These are phyloP conservation scores for Penicillium sp. DNA, from an alignment of 2,329 filamentous ascomycete genomes.

Conservation along the genomic window DNA sequence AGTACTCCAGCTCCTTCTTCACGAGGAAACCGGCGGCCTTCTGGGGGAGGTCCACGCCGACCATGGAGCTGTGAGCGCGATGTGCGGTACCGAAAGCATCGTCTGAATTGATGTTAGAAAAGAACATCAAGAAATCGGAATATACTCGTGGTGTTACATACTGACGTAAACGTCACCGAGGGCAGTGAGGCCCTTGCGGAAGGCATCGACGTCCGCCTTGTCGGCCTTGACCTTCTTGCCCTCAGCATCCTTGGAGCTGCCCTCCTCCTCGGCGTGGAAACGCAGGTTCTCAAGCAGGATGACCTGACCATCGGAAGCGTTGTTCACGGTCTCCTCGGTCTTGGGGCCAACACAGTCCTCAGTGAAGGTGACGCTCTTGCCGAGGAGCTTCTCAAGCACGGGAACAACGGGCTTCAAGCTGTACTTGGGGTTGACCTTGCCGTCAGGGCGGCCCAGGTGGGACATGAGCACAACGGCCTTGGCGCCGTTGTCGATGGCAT, in stretches of 20 bases:
- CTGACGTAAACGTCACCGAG: slow-evolving; percentile 96
- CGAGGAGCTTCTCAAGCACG: slow-evolving; percentile 86
- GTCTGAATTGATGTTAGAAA: slow-evolving; percentile 53
- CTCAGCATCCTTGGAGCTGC: slow-evolving; percentile 86
- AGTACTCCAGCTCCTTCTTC: slow-evolving; percentile 99
- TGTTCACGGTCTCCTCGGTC: slow-evolving; percentile 85
- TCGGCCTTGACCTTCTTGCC: slow-evolving; percentile 99
- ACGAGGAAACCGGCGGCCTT: slow-evolving; percentile 98
- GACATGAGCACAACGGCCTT: slow-evolving; percentile 97
- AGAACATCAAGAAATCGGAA: neutral
- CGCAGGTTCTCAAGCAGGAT: slow-evolving; percentile 96
- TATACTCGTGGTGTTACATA: slow-evolving; percentile 48
- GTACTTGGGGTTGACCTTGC: slow-evolving; percentile 87
- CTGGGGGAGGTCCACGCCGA: slow-evolving; percentile 90
- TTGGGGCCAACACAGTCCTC: slow-evolving; percentile 87
- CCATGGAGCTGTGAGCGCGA: slow-evolving; percentile 98
- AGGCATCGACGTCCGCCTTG: slow-evolving; percentile 85
- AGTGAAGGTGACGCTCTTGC: slow-evolving; percentile 81
- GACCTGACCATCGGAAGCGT: slow-evolving; percentile 75
- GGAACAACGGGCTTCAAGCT: slow-evolving; percentile 87
- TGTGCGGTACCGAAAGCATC: slow-evolving; percentile 98
- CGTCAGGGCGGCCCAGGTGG: slow-evolving; percentile 93
- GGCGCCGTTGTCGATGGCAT: slow-evolving; percentile 84
- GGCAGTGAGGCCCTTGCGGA: slow-evolving; percentile 91
- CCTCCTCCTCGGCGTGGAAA: slow-evolving; percentile 98